Evolutionary conservation across 2,329 filamentous ascomycete genomes (phyloP).

Genomic region (Chrysosporium keratinophilum): DNA sequence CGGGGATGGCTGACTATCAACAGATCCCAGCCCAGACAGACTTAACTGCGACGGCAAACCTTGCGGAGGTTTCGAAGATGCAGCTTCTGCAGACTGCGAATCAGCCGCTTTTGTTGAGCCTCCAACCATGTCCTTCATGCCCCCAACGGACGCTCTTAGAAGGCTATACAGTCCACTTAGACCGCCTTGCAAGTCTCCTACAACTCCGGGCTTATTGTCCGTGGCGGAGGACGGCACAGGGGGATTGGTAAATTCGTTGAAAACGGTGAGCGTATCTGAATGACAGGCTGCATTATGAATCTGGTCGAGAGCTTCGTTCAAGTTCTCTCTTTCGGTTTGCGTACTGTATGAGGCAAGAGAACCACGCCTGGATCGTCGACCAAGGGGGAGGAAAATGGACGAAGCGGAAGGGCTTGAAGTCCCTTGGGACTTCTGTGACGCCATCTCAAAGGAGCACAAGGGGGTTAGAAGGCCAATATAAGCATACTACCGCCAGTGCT

Average conservation of each 20-base stretch:
- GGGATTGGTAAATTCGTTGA: slow-evolving; percentile 69
- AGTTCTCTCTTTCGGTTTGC: slow-evolving; percentile 59
- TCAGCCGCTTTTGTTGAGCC: slow-evolving; percentile 27
- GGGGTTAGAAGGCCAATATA: not conserved
- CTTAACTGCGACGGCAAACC: slow-evolving; percentile 23
- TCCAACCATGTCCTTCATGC: slow-evolving; percentile 46
- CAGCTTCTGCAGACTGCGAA: slow-evolving; percentile 21
- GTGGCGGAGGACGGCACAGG: slow-evolving; percentile 52
- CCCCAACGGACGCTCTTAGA: slow-evolving; percentile 71
- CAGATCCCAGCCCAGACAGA: slow-evolving; percentile 12
- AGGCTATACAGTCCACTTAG: slow-evolving; percentile 82
- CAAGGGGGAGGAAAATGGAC: slow-evolving; percentile 36
- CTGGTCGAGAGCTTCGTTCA: slow-evolving; percentile 68
- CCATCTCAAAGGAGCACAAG: slow-evolving; percentile 22
- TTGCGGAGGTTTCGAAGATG: slow-evolving; percentile 22
- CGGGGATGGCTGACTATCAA: slow-evolving; percentile 17
- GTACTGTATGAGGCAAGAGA: slow-evolving; percentile 43
- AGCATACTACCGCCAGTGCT: not conserved
- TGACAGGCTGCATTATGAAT: slow-evolving; percentile 86
- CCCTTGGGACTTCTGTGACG: slow-evolving; percentile 29
- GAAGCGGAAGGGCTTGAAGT: slow-evolving; percentile 37
- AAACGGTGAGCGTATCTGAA: slow-evolving; percentile 75
- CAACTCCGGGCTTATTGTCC: slow-evolving; percentile 58
- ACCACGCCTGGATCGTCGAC: slow-evolving; percentile 33
- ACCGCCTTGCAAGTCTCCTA: slow-evolving; percentile 70